Conservation (phyloP, 2,329 filamentous ascomycete genomes). For the Colletotrichum somersetense region DNA sequence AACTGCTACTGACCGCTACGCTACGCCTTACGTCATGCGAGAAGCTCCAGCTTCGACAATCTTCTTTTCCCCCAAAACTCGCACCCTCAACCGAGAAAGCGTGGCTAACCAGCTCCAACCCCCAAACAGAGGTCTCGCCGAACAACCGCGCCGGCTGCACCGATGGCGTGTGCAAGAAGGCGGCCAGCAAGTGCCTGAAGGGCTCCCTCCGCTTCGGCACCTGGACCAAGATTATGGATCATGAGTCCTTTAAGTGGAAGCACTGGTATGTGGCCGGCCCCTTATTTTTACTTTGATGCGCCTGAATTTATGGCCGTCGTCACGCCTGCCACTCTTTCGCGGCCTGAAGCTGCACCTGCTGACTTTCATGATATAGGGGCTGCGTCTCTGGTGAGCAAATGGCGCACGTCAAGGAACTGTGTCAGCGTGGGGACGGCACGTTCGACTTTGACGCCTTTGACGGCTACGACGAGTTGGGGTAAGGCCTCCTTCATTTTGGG, state of each 20-base stretch:
- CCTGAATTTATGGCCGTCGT: not conserved
- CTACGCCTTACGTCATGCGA: conserved; percentile 29
- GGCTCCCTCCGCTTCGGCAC: conserved; percentile 82
- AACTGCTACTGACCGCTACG: too few relatives aligned
- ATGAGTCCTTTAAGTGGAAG: conserved; percentile 80
- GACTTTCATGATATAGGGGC: conserved; percentile 70
- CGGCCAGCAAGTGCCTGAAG: conserved; percentile 78
- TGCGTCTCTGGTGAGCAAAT: conserved; percentile 86
- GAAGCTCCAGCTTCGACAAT: conserved; percentile 3
- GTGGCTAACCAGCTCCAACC: conserved; percentile 34
- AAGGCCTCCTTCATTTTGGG: conserved; percentile 11
- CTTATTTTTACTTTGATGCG: not conserved
- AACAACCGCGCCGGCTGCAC: conserved; percentile 81
- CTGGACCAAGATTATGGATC: conserved; percentile 73
- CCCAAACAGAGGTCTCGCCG: conserved; percentile 73
- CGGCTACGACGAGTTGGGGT: conserved; percentile 81
- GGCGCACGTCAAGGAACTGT: conserved; percentile 70
- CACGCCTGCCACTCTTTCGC: not conserved
- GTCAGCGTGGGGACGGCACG: conserved; percentile 60
- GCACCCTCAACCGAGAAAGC: conserved; percentile 14
- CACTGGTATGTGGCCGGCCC: conserved; percentile 78
- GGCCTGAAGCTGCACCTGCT: not conserved
- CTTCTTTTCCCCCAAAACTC: not conserved
- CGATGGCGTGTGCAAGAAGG: conserved; percentile 79
- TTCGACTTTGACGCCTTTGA: conserved; percentile 78